These are phyloP conservation scores for Geotrichum histeridarum DNA, from an alignment of 1,139 yeast genomes.

Conservation along the genomic window DNA sequence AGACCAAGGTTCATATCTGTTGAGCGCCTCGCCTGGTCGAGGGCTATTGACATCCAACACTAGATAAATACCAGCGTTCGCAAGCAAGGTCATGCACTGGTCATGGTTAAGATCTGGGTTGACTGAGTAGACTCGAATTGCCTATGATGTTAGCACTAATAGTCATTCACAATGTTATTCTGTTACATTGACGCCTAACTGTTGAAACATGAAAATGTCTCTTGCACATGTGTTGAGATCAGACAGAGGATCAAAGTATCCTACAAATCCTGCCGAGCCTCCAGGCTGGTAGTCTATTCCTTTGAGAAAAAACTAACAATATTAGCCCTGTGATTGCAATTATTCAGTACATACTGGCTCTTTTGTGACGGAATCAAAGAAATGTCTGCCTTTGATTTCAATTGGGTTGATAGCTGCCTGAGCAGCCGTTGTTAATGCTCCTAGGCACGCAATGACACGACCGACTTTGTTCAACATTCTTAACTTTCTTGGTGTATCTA, in stretches of 20 bases:
- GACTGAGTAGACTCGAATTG: conserved; percentile 55
- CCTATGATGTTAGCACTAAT: conserved; percentile 21
- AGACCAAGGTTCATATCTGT: conserved; percentile 67
- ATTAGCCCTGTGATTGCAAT: conserved; percentile 8
- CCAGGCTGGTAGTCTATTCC: conserved; percentile 90
- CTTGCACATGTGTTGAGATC: conserved; percentile 65
- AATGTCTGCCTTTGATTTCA: conserved; percentile 58
- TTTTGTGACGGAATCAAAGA: conserved; percentile 68
- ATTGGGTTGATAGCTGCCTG: conserved; percentile 33
- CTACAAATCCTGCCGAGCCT: conserved; percentile 63
- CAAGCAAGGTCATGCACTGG: conserved; percentile 78
- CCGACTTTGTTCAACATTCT: no score
- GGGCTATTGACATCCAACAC: conserved; percentile 87
- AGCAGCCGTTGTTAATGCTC: background rate
- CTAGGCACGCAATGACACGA: background rate
- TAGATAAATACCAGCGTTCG: conserved; percentile 84
- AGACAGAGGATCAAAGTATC: conserved; percentile 52
- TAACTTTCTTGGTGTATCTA: no score
- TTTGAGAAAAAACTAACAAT: conserved; percentile 59
- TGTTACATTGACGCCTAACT: conserved; percentile 66
- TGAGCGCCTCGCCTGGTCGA: conserved; percentile 53
- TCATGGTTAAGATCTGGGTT: conserved; percentile 78
- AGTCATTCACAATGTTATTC: conserved; percentile 2
- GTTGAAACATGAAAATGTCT: conserved; percentile 67
- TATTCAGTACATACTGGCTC: conserved; percentile 53